Conservation (phyloP, 2,329 filamentous ascomycete species). For the Onygenales sp. region DNA sequence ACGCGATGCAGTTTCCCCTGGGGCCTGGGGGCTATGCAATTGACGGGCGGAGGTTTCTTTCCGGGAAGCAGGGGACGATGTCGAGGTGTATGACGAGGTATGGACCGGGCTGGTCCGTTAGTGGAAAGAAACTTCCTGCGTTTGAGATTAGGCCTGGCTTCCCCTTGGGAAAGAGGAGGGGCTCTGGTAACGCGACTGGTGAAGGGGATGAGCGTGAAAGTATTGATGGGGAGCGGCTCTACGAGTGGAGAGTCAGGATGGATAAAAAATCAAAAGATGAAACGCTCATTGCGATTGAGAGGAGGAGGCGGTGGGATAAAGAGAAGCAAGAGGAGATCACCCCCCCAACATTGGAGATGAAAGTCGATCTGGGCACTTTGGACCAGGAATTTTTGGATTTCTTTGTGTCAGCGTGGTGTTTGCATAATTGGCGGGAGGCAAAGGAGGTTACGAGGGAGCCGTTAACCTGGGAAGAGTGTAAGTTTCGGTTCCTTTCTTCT, state of each 20-base stretch:
- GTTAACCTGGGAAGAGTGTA: slow-evolving; percentile 12
- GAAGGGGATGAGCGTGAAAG: background rate
- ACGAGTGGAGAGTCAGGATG: slow-evolving; percentile 11
- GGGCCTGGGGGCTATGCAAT: slow-evolving; percentile 8
- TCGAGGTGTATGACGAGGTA: slow-evolving; percentile 5
- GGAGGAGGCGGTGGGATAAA: slow-evolving; percentile 10
- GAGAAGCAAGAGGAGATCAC: slow-evolving; percentile 7
- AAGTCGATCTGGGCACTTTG: slow-evolving; percentile 5
- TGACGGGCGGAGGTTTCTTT: slow-evolving; percentile 8
- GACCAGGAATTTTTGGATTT: slow-evolving; percentile 11
- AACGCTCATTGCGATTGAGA: slow-evolving; percentile 9
- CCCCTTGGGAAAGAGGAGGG: background rate
- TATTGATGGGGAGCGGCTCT: slow-evolving; percentile 1
- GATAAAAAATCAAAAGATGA: slow-evolving; percentile 1
- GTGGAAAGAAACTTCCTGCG: slow-evolving; percentile 8
- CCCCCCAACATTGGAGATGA: slow-evolving; percentile 9
- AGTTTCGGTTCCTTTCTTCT: background rate
- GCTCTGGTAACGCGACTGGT: background rate
- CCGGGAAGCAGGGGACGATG: slow-evolving; percentile 10
- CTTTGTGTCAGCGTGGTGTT: slow-evolving; percentile 12
- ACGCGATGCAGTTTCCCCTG: slow-evolving; percentile 3
- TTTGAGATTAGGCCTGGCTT: slow-evolving; percentile 5
- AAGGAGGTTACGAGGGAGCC: slow-evolving; percentile 13
- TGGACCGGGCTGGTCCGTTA: slow-evolving; percentile 9
- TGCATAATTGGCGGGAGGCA: slow-evolving; percentile 14